Evolutionary conservation across 2,329 filamentous ascomycete genomes (phyloP), one percentile per base, ranked within the genome.

Genomic region (Lecanicillium sp.): DNA sequence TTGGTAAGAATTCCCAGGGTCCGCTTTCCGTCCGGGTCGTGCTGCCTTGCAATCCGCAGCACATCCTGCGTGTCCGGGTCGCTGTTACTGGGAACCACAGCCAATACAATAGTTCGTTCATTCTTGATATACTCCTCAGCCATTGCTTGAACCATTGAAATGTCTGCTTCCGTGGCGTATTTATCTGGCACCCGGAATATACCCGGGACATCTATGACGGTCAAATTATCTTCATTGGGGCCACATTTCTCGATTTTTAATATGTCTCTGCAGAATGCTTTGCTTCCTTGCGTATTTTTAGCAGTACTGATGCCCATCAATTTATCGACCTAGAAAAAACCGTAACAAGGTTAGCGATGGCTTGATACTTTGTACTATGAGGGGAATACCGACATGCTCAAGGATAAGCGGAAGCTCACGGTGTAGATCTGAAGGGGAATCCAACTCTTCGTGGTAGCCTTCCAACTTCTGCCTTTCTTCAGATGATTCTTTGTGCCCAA

Each of bases 121-220:
- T 72, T 55, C 5, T 58, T 49, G 42, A 75, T 72, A 38, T 74
- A 72, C 0, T 44, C 46, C 22, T 60, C 57, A 0, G 73, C 70
- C 64, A 76, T 70, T 9, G 58, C 56, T 14, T 60, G 59, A 1
- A 75, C 67, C 2, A 72, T 53, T 0, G 41, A 30, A 6, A 68
- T 71, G 41, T 75, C 71, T 0, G 37, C 40, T 2, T 68, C 61
- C 0, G 66, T 68, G 0, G 69, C 73, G 2, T 63, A 14, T 51
- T 59, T 60, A 36, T 53, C 45, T 0, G 59, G 64, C 1, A 52
- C 51, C 6, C 64, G 59, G 40, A 75, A 74, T n/a, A 74, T 68
- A 0, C 71, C 72, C 0, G 71, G 72, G 0, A 76, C 68, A 14
- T 75, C 72, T 4, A 74, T 74, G 7, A 76, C 58, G 0, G 71